phyloP scores from a whole-genome alignment of 352 stramenopile genomes.

The Lagenidium sp. region DNA sequence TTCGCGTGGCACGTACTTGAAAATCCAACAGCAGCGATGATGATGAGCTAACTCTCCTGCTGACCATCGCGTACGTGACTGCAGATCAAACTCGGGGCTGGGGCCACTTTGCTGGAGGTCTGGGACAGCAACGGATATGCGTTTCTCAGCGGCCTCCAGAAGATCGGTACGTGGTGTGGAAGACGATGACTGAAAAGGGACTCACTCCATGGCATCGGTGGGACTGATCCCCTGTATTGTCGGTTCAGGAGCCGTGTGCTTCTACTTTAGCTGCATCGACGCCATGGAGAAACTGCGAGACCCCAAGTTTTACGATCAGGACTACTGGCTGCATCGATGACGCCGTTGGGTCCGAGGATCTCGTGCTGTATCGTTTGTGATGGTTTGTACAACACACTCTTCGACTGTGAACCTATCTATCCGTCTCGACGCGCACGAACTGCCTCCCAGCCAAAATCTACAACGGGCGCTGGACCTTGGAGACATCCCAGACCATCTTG shows the following conservation, averaged over 20 bases:
- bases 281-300: conserved; percentile 38
- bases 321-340: conserved; percentile 36
- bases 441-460: conserved; percentile 1
- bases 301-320: conserved; percentile 43
- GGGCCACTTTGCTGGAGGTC: conserved; percentile 18
- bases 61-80: no score
- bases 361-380: no score
- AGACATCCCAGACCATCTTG: conserved; percentile 80
- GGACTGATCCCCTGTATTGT: no score
- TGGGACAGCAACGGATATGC: conserved; percentile 37
- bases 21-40: no score
- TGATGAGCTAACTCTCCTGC: no score
- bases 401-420: no score
- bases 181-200: no score
- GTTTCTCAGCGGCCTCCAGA: conserved; percentile 37
- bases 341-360: no score
- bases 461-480: conserved; percentile 62
- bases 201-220: no score
- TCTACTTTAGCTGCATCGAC: conserved; percentile 42
- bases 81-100: conserved; percentile 1
- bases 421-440: no score
- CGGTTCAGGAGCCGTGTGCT: conserved; percentile 29
- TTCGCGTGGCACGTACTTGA: conserved; percentile 33
- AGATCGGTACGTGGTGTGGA: conserved; percentile 23
- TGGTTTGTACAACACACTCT: no score